Base-by-base conservation (phyloP, 352 stramenopile genomes). In the Phytopythium mirpurense region DNA sequence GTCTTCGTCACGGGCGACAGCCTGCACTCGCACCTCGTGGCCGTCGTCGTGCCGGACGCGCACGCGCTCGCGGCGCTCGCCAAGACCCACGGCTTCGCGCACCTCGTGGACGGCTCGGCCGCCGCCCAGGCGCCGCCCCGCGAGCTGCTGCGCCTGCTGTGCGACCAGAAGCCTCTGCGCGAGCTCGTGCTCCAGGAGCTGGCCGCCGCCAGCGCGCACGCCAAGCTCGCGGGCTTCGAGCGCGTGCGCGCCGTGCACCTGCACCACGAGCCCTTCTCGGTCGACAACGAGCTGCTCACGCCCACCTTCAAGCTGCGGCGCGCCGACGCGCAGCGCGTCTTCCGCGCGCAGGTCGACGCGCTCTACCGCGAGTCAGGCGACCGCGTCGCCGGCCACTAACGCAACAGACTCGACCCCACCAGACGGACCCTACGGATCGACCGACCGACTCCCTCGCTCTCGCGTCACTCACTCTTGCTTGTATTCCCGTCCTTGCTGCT, bases 231-330 rank as follows among this genome's bases (percentile, higher is more conserved):
- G 38, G 91, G 93, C 15, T 98, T 98, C 61, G 95, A 99, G 72
- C 90, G 82, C 29, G 70, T 97, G 34, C 94, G 88, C 38, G 86
- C 90, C 44, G 79, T 98, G 32, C 79, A 97, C 54, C 65, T 98
- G 46, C 83, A 97, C 57, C 66, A 89, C 21, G 84, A 97, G 24
- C 70, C 85, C 7, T 98, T 98, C 63, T 84, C 79, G 1, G 78
- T 97, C 23, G 91, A 98, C 19, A 98, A 98, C 73, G 92, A 85
- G 51, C 74, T 98, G 42, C 65, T 98, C 24, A 98, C 96, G n/a
- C 95, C 96, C 10, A 98, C 96, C 3, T 97, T 98, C 72, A 99
- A 99, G 63, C 77, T 98, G 54, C 98, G 98, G 58, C 77, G 96
- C 15, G 63, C 48, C 14, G 78, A 90, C 35, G 76, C 73, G 24